A percentile compares a stretch with the other conserved stretches of the same genome.
Conservation (phyloP, 345 rosid genomes). For the Leavenworthia alabamica region DNA sequence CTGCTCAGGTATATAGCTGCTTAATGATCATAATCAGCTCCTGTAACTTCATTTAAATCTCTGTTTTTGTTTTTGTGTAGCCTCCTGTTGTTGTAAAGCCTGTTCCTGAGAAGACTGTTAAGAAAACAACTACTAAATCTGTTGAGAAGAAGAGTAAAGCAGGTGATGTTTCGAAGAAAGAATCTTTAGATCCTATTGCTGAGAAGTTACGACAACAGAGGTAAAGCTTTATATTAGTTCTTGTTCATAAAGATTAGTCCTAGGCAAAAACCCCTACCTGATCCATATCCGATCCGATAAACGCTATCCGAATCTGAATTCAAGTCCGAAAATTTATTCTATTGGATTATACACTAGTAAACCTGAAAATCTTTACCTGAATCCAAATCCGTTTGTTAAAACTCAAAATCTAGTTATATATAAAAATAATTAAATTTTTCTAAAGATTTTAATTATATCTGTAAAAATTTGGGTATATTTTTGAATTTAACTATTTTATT, state of each 20-base stretch:
- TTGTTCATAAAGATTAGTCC: not conserved
- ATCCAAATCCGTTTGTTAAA: too few species aligned
- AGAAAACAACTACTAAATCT: slow-evolving; percentile 45
- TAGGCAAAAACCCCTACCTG: too few species aligned
- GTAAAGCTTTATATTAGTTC: slow-evolving; percentile 23
- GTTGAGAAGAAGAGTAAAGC: slow-evolving; percentile 53
- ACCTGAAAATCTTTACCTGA: too few species aligned
- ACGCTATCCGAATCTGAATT: too few species aligned
- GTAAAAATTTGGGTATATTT: too few species aligned
- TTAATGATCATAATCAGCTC: not conserved
- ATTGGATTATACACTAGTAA: too few species aligned
- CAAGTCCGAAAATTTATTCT: too few species aligned
- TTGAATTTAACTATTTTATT: too few species aligned
- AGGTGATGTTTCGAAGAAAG: slow-evolving; percentile 31
- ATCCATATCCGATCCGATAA: too few species aligned
- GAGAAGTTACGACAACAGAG: slow-evolving; percentile 80
- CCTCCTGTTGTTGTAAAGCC: slow-evolving; percentile 41
- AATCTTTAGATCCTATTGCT: slow-evolving; percentile 55
- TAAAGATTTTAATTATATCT: too few species aligned
- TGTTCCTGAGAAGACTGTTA: slow-evolving; percentile 35
- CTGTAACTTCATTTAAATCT: not conserved
- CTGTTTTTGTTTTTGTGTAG: slow-evolving; percentile 22
- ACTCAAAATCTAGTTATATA: too few species aligned
- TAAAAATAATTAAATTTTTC: too few species aligned
- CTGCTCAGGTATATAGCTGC: slow-evolving; percentile 49